Percentiles rank a stretch among this genome's conserved stretches.
phyloP scores from a whole-genome alignment of 2,329 filamentous ascomycete genomes.

The Calonectria pteridis region DNA sequence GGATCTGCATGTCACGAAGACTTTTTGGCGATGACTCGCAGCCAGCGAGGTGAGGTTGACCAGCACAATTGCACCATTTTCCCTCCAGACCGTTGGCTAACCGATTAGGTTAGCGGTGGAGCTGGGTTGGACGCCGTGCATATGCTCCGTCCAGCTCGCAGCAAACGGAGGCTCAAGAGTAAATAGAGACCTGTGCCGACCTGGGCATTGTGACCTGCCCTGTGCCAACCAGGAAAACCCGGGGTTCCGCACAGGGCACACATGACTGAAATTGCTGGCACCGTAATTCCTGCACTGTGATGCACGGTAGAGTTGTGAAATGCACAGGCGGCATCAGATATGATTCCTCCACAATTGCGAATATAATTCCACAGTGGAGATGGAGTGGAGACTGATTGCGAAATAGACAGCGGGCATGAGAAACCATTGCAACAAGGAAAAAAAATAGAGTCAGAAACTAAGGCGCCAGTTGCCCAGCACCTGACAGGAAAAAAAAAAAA shows the following conservation, averaged over 20 bases:
- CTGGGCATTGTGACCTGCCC: constrained; percentile 14
- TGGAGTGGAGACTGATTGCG: constrained; percentile 19
- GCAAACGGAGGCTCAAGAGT: constrained; percentile 15
- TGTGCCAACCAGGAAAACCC: constrained; percentile 19
- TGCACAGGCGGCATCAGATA: constrained; percentile 16
- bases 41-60: constrained; percentile 37
- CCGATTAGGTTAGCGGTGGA: constrained; percentile 35
- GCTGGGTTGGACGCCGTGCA: constrained; percentile 23
- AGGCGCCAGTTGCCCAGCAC: constrained; percentile 28
- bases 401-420: constrained; percentile 1
- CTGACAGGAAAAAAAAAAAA: constrained; percentile 38
- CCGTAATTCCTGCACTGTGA: constrained; percentile 1
- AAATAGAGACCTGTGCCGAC: constrained; percentile 9
- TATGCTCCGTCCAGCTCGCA: not conserved
- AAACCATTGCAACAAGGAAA: not conserved
- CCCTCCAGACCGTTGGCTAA: constrained; percentile 33
- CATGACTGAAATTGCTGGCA: constrained; percentile 11
- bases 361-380: constrained; percentile 27
- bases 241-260: constrained; percentile 19
- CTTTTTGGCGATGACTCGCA: constrained; percentile 44
- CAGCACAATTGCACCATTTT: constrained; percentile 29
- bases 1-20: constrained; percentile 44
- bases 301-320: not conserved
- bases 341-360: constrained; percentile 25
- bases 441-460: constrained; percentile 12